These are phyloP conservation scores for Rhodomyrtus tomentosa DNA, from an alignment of 345 rosid genomes.

Conservation along the genomic window DNA sequence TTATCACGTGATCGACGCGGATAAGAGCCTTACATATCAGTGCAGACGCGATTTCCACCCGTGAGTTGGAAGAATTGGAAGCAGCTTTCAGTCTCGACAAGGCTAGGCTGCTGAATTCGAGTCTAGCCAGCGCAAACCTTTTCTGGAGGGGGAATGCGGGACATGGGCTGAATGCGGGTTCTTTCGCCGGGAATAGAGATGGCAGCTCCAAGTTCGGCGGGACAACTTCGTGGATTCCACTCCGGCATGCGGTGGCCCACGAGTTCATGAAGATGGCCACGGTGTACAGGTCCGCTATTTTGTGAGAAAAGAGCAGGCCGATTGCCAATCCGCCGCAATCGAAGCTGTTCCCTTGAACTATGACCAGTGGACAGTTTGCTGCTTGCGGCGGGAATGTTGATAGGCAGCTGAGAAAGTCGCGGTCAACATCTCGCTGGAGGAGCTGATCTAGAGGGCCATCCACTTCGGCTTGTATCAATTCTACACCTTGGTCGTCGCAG, in stretches of 20 bases:
- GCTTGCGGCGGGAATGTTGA: neutral
- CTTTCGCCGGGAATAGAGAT: slow-evolving; percentile 1
- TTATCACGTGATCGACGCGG: neutral
- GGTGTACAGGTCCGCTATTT: neutral
- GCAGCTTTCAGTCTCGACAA: slow-evolving; percentile 1
- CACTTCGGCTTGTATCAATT: neutral
- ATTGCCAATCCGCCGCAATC: neutral
- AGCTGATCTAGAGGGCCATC: neutral
- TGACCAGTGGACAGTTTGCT: neutral
- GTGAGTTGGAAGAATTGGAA: neutral
- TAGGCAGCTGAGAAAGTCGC: neutral
- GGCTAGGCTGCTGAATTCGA: neutral
- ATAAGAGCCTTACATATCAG: slow-evolving; percentile 12
- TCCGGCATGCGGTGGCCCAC: neutral
- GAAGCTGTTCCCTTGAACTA: neutral
- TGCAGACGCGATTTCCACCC: neutral
- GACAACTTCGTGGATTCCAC: neutral
- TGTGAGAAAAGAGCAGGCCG: neutral
- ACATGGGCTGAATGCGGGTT: too few relatives aligned
- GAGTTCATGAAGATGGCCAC: neutral
- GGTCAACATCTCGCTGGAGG: neutral
- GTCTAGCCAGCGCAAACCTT: neutral
- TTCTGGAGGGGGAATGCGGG: neutral
- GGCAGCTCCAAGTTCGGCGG: neutral
- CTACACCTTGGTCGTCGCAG: neutral